Evolutionary conservation across 1,284 basidiomycete species (phyloP), one percentile per base, ranked within the genome.

Genomic region (Marasmius tenuissimus): DNA sequence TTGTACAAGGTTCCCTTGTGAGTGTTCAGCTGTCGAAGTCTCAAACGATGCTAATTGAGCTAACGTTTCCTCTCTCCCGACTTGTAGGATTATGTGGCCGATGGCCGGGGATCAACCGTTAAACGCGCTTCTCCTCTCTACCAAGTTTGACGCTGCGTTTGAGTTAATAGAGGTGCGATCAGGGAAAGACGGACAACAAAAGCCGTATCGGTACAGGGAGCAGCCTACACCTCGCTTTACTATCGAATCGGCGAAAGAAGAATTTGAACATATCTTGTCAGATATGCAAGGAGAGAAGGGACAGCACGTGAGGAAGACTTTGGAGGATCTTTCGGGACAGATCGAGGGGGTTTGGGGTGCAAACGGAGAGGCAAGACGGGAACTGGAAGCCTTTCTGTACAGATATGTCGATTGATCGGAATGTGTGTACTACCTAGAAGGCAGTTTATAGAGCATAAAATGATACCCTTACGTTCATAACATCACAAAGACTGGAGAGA

Each of bases 1-100:
- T 37, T n/a, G 34, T 39, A 53, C 34, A 51, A 50, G 16, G 62
- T 63, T 14, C 62, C 62, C 47, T 39, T 61, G 62, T 63, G 20
- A 55, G 59, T 54, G 6, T 27, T 56, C 11, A 6, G 12, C 18
- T 7, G 47, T 14, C 51, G 16, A n/a, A 27, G 20, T 27, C 14
- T 16, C 3, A 38, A 47, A 52, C 1, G 10, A 49, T 34, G 14
- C 4, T 6, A 16, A 14, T 1, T 1, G 14, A 39, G 10, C 52
- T 4, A 45, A 20, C 9, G 16, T 52, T 38, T 22, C 16, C 33
- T 14, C 18, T 49, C 18, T 11, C 48, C 48, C 18, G 35, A 8
- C 39, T 20, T 53, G 53, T 12, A 71, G 69, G 59, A 70, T 71
- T 7, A 68, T 65, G 49, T 71, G 70, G 70, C 70, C 68, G 1